phyloP scores from a whole-genome alignment of 164 flowering plant species.

The Tetracentron sinense region DNA sequence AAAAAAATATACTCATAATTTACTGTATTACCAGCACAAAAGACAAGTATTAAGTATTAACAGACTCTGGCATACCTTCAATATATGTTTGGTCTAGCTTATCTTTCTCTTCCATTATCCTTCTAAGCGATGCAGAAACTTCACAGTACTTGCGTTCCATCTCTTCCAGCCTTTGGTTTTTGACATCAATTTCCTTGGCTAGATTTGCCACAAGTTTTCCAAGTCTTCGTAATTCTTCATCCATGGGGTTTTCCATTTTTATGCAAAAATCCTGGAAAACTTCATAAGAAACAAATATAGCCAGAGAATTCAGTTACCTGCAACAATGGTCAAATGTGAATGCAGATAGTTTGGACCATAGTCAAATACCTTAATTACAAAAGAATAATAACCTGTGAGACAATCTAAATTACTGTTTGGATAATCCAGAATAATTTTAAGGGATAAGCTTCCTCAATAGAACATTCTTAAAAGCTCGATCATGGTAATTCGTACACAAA shows the following conservation, averaged over 20 bases:
- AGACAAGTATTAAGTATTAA: neutral
- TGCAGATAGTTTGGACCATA: no score
- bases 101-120: constrained; percentile 15
- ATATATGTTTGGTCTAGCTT: neutral
- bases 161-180: constrained; percentile 13
- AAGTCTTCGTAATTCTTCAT: constrained; percentile 1
- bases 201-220: neutral
- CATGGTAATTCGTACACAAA: no score
- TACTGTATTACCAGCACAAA: neutral
- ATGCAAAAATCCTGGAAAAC: neutral
- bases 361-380: no score
- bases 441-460: no score
- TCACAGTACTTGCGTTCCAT: constrained; percentile 8
- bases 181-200: constrained; percentile 16
- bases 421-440: no score
- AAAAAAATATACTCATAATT: no score
- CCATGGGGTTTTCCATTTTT: neutral
- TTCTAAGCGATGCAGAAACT: constrained; percentile 3
- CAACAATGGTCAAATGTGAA: no score
- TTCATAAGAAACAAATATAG: neutral
- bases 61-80: constrained; percentile 16
- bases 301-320: no score
- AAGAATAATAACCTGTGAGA: no score
- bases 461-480: no score
- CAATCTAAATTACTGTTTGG: no score